Conservation (phyloP, 345 rosid genomes). For the Heritiera fomes region DNA sequence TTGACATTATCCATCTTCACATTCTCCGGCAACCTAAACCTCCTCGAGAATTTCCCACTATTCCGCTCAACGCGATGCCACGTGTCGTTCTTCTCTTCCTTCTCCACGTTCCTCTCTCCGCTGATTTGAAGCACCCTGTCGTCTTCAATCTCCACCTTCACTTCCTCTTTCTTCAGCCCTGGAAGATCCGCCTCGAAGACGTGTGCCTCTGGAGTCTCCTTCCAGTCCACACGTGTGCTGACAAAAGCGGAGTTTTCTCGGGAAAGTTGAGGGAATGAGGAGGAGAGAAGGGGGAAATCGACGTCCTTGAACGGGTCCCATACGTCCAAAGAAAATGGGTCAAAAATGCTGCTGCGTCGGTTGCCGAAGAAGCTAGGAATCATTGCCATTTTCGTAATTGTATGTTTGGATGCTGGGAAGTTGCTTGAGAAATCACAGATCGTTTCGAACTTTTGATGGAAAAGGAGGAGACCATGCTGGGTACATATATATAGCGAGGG, state of each 20-base stretch:
- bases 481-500: neutral
- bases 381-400: neutral
- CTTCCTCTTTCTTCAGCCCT: neutral
- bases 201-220: conserved; percentile 17
- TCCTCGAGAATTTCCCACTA: conserved; percentile 3
- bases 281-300: neutral
- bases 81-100: conserved; percentile 16
- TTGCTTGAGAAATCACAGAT: no score
- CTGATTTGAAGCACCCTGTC: conserved; percentile 9
- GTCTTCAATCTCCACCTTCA: conserved; percentile 13
- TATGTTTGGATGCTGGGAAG: neutral
- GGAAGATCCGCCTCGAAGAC: neutral
- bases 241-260: neutral
- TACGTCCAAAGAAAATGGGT: conserved; percentile 5
- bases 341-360: neutral
- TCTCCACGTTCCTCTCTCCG: conserved; percentile 10
- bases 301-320: conserved; percentile 18
- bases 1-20: neutral
- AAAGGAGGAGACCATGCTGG: no score
- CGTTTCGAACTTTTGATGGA: neutral
- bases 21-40: conserved; percentile 3
- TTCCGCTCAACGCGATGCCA: conserved; percentile 17
- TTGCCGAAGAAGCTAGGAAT: conserved; percentile 4
- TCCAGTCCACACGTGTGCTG: conserved; percentile 19
- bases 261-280: conserved; percentile 6